phyloP scores from a whole-genome alignment of 352 stramenopile species.

The Blastocystis sp. region DNA sequence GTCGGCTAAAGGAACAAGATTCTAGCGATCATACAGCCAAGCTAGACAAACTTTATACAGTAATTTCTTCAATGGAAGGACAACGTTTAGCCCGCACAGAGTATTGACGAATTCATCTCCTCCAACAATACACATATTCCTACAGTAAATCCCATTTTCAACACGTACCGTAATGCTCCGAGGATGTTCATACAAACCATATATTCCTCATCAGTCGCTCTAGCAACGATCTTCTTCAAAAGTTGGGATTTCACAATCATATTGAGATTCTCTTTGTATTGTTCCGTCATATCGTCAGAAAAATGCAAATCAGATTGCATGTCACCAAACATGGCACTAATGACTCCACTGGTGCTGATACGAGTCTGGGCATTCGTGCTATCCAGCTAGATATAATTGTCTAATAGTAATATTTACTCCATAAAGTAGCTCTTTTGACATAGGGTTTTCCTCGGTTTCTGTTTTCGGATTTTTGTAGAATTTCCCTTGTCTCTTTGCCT shows the following conservation, averaged over 20 bases:
- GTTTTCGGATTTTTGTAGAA: conserved; percentile 39
- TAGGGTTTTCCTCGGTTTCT: background rate
- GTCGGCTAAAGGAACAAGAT: background rate
- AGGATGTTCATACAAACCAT: conserved; percentile 56
- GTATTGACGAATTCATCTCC: background rate
- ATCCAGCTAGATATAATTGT: background rate
- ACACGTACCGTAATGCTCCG: background rate
- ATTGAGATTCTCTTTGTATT: conserved; percentile 29
- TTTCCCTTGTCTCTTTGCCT: background rate
- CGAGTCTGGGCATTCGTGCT: background rate
- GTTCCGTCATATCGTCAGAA: background rate
- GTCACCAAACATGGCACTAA: conserved; percentile 34
- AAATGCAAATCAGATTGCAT: conserved; percentile 43
- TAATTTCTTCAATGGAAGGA: background rate
- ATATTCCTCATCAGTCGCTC: conserved; percentile 8
- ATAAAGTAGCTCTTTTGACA: conserved; percentile 23
- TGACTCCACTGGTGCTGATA: conserved; percentile 42
- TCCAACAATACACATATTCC: conserved; percentile 46
- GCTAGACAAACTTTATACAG: background rate
- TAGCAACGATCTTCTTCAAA: conserved; percentile 42
- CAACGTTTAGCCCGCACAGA: background rate
- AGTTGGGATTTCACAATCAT: conserved; percentile 6
- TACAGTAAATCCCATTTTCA: background rate
- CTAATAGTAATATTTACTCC: background rate
- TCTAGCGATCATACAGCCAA: background rate